phyloP scores from a whole-genome alignment of 2,329 filamentous ascomycete species.

The Alternaria arborescens region DNA sequence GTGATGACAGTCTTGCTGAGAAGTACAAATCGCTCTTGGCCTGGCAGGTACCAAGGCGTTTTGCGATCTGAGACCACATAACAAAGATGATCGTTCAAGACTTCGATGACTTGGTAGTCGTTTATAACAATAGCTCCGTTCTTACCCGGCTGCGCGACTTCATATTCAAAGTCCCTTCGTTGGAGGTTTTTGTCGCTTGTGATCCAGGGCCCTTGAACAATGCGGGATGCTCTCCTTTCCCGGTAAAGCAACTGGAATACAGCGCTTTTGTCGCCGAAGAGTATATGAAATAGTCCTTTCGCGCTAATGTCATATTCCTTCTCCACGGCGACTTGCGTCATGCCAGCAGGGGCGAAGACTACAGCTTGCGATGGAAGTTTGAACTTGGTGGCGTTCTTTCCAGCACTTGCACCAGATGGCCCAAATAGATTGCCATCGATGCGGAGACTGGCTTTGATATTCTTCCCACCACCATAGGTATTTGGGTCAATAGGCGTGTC shows the following conservation, averaged over 20 bases:
- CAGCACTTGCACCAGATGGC: conserved; percentile 48
- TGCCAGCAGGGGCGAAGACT: conserved; percentile 82
- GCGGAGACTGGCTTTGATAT: conserved; percentile 66
- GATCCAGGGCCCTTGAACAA: conserved; percentile 87
- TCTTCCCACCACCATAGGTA: conserved; percentile 54
- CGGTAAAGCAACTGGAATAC: conserved; percentile 92
- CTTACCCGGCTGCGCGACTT: conserved; percentile 64
- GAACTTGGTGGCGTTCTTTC: conserved; percentile 71
- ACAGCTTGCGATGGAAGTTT: conserved; percentile 84
- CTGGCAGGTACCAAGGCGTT: conserved; percentile 83
- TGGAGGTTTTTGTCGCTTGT: conserved; percentile 74
- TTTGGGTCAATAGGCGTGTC: conserved; percentile 66
- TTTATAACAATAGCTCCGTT: conserved; percentile 63
- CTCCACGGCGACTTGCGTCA: conserved; percentile 78
- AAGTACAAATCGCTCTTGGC: conserved; percentile 78
- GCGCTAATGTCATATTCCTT: conserved; percentile 89
- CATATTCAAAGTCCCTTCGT: conserved; percentile 81
- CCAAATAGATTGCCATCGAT: conserved; percentile 69
- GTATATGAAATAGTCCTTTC: conserved; percentile 92
- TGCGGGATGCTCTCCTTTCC: conserved; percentile 62
- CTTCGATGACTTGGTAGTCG: conserved; percentile 87
- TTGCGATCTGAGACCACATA: conserved; percentile 72
- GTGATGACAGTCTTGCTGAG: conserved; percentile 94
- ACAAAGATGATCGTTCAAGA: conserved; percentile 65
- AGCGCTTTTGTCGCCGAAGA: conserved; percentile 95